Conservation (phyloP, 2,329 filamentous ascomycete species). For the Fusarium sp. region DNA sequence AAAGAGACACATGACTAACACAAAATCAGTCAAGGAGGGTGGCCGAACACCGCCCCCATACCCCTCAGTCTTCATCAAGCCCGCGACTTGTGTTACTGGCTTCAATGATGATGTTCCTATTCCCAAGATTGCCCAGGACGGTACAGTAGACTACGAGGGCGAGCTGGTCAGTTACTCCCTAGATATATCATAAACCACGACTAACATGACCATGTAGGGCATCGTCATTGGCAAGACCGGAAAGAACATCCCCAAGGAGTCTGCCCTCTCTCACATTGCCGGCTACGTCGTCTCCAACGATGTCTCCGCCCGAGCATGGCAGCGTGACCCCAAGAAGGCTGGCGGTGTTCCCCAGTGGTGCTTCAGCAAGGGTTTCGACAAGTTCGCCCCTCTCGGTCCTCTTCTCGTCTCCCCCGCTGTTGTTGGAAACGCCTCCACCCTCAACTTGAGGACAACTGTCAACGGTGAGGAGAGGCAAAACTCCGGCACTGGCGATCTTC, state of each 20-base stretch:
- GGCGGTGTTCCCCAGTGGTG: slow-evolving; percentile 62
- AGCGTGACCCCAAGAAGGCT: slow-evolving; percentile 61
- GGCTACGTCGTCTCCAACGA: slow-evolving; percentile 63
- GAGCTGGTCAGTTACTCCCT: slow-evolving; percentile 51
- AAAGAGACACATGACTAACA: not conserved
- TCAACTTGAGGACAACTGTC: slow-evolving; percentile 54
- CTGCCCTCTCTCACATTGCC: slow-evolving; percentile 60
- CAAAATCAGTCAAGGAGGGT: slow-evolving; percentile 60
- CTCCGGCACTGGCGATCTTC: slow-evolving; percentile 59
- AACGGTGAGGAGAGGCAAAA: slow-evolving; percentile 64
- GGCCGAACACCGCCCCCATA: slow-evolving; percentile 62
- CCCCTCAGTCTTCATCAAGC: slow-evolving; percentile 65
- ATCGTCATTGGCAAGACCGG: slow-evolving; percentile 66
- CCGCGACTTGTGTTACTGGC: slow-evolving; percentile 52
- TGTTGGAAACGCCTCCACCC: slow-evolving; percentile 44
- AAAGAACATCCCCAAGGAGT: slow-evolving; percentile 59
- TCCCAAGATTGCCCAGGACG: slow-evolving; percentile 59
- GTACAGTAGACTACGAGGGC: slow-evolving; percentile 62
- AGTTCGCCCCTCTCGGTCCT: slow-evolving; percentile 66
- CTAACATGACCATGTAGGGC: slow-evolving; percentile 35
- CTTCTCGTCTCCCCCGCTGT: slow-evolving; percentile 51
- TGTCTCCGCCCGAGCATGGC: slow-evolving; percentile 64
- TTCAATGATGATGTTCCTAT: slow-evolving; percentile 55
- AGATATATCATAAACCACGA: not conserved
- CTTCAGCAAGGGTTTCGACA: slow-evolving; percentile 67